Percentiles rank a stretch among this genome's conserved stretches.
phyloP scores from a whole-genome alignment of 768 basidiomycete genomes.

The Phlebiopsis gigantea region DNA sequence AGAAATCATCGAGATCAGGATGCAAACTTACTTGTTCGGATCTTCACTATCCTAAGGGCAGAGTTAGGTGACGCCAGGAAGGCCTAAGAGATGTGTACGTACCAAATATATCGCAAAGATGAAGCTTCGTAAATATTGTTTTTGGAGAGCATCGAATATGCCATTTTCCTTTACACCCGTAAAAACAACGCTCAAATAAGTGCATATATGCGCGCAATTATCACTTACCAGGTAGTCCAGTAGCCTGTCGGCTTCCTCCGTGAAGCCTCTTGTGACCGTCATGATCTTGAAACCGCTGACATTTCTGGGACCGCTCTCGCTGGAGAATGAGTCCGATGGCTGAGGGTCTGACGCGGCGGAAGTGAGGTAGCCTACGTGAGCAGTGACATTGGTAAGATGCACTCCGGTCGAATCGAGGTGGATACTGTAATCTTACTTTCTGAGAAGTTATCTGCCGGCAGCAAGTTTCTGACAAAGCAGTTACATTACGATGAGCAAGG shows the following conservation, averaged over 20 bases:
- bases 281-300: conserved; percentile 70
- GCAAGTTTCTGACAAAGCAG: conserved; percentile 53
- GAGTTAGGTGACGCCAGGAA: neutral
- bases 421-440: conserved; percentile 38
- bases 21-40: conserved; percentile 67
- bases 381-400: neutral
- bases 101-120: conserved; percentile 85
- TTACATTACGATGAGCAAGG: neutral
- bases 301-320: conserved; percentile 33
- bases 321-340: conserved; percentile 33
- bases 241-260: conserved; percentile 78
- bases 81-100: conserved; percentile 19
- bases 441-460: conserved; percentile 76
- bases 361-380: conserved; percentile 43
- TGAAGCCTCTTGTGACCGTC: conserved; percentile 67
- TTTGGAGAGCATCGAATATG: conserved; percentile 82
- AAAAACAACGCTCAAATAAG: neutral
- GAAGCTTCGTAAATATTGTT: conserved; percentile 79
- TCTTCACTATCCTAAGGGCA: conserved; percentile 67
- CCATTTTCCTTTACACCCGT: conserved; percentile 59
- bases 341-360: conserved; percentile 30
- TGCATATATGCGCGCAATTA: conserved; percentile 15
- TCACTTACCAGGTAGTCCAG: conserved; percentile 69
- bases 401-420: neutral
- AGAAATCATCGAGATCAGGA: conserved; percentile 3